A percentile compares a stretch with the other conserved stretches of the same genome.
phyloP scores from a whole-genome alignment of 106 monocot genomes.

The Triglochin maritima region DNA sequence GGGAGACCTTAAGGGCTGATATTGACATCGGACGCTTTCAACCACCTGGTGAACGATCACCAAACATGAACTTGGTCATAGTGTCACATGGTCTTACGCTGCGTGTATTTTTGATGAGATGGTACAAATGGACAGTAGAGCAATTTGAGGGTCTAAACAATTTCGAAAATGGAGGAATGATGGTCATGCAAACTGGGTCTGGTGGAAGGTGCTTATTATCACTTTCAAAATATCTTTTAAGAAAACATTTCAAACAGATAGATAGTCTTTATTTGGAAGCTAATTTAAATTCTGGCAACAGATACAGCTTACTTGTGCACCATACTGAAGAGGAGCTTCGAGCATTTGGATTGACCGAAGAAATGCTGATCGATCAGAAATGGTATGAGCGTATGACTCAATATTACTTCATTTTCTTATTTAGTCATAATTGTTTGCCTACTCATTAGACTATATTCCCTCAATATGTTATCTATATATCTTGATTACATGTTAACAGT shows the following conservation, averaged over 20 bases:
- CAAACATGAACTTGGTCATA: conserved; percentile 86
- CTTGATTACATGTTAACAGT: background rate
- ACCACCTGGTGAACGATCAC: conserved; percentile 60
- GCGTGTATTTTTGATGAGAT: conserved; percentile 86
- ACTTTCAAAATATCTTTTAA: background rate
- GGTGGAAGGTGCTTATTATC: conserved; percentile 68
- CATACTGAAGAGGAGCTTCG: conserved; percentile 59
- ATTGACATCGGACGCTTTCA: conserved; percentile 95
- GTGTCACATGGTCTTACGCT: conserved; percentile 90
- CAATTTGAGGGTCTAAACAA: conserved; percentile 91
- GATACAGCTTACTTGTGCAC: conserved; percentile 92
- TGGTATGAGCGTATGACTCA: conserved; percentile 29
- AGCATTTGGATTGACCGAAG: conserved; percentile 71
- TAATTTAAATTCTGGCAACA: conserved; percentile 11
- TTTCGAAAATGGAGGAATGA: conserved; percentile 78
- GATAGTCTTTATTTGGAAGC: background rate
- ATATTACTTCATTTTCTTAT: background rate
- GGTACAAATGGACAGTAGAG: conserved; percentile 98
- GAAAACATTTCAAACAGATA: background rate
- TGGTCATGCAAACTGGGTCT: conserved; percentile 91
- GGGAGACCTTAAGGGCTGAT: conserved; percentile 91
- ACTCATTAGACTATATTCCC: background rate
- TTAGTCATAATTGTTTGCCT: background rate
- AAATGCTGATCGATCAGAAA: conserved; percentile 78
- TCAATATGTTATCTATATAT: background rate